Evolutionary conservation across 2,329 filamentous ascomycete species (phyloP).

Genomic region (Meredithiella fracta): DNA sequence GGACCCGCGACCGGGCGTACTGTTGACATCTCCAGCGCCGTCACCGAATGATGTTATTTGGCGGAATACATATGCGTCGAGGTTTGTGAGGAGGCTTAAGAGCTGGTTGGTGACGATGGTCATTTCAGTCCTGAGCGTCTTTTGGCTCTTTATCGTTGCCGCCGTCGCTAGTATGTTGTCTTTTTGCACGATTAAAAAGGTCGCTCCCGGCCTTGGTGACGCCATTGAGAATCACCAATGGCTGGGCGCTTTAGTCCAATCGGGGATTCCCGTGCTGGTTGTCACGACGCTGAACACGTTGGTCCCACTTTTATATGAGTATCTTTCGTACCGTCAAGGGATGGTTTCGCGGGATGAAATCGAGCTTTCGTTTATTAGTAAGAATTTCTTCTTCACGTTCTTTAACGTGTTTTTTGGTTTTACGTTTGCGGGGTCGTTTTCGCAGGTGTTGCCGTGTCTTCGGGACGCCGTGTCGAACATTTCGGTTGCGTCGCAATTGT

Average conservation of each 20-base stretch:
- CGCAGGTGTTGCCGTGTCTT: constrained; percentile 56
- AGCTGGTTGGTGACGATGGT: constrained; percentile 72
- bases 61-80: constrained; percentile 76
- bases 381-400: constrained; percentile 99
- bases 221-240: constrained; percentile 52
- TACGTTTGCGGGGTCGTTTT: constrained; percentile 70
- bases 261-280: constrained; percentile 69
- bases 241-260: constrained; percentile 63
- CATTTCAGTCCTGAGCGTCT: constrained; percentile 66
- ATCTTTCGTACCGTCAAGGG: constrained; percentile 76
- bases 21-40: constrained; percentile 73
- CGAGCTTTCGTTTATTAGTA: constrained; percentile 85
- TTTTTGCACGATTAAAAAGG: constrained; percentile 58
- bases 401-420: constrained; percentile 98
- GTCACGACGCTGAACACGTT: constrained; percentile 76
- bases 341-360: constrained; percentile 92
- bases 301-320: constrained; percentile 90
- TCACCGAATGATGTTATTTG: constrained; percentile 88
- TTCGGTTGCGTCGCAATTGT: constrained; percentile 54
- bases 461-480: constrained; percentile 64
- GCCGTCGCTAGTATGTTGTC: constrained; percentile 66
- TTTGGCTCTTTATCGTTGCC: constrained; percentile 75
- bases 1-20: constrained; percentile 71
- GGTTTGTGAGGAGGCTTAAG: constrained; percentile 54
- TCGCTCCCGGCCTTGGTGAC: constrained; percentile 54